These are phyloP conservation scores for Vigna nakashimae DNA, from an alignment of 306 rosid genomes.

Conservation along the genomic window DNA sequence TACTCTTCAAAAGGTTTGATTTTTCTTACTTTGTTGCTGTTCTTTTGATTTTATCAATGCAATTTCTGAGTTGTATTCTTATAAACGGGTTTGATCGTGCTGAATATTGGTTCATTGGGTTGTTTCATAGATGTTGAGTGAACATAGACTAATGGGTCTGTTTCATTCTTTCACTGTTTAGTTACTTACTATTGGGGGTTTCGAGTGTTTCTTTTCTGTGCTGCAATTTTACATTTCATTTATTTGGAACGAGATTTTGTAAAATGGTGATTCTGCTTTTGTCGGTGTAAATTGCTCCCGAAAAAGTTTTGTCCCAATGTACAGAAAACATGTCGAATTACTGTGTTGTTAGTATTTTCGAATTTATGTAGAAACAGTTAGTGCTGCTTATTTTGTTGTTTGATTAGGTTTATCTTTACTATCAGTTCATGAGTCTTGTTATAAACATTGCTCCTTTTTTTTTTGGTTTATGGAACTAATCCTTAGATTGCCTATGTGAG, in stretches of 20 bases:
- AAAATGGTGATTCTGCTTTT: conserved; percentile 2
- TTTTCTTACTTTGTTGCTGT: not conserved
- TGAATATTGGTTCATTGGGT: not conserved
- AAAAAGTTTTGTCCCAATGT: not conserved
- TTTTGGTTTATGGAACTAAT: conserved; percentile 26
- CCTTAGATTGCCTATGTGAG: not conserved
- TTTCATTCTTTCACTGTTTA: conserved; percentile 7
- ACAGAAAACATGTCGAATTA: not conserved
- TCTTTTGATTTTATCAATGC: conserved; percentile 26
- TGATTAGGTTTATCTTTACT: conserved; percentile 22
- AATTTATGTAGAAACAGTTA: not conserved
- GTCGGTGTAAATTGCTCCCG: not conserved
- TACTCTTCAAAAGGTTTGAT: conserved; percentile 28
- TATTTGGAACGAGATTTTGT: not conserved
- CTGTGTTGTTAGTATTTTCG: not conserved
- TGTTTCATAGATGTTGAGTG: not conserved
- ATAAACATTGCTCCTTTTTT: conserved; percentile 5
- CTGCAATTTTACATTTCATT: not conserved
- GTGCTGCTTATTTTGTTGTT: not conserved
- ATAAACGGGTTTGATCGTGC: conserved; percentile 21
- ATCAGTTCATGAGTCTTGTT: not conserved
- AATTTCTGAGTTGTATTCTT: conserved; percentile 12
- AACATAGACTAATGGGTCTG: not conserved
- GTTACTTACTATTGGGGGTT: conserved; percentile 25
- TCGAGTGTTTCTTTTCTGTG: not conserved